phyloP scores from a whole-genome alignment of 1,284 basidiomycete genomes.

The Ustilago tritici region DNA sequence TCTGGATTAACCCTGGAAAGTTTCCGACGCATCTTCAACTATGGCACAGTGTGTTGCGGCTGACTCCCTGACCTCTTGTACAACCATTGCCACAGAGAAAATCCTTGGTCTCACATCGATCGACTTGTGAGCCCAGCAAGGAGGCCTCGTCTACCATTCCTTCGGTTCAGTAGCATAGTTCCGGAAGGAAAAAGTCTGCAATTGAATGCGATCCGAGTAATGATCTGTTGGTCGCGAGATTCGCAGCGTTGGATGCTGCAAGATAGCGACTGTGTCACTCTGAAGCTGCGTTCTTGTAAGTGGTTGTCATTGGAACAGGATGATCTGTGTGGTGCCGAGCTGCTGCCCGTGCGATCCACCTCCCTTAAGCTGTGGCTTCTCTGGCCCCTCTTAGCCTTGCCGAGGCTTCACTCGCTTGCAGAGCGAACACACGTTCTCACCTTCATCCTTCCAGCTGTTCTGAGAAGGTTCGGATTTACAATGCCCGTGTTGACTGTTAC shows the following conservation, averaged over 20 bases:
- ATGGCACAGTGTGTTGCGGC: too few relatives aligned
- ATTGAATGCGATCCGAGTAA: not conserved
- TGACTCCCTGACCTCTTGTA: too few relatives aligned
- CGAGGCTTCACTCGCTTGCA: not conserved
- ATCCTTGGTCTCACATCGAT: not conserved
- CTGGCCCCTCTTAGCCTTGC: not conserved
- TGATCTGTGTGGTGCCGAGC: conserved; percentile 8
- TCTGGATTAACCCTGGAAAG: too few relatives aligned
- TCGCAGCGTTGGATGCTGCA: not conserved
- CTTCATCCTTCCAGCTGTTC: too few relatives aligned
- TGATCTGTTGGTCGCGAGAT: not conserved
- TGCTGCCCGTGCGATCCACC: not conserved
- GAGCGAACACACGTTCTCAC: not conserved
- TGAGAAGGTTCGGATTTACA: not conserved
- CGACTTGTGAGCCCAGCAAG: not conserved
- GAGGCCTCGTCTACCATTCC: not conserved
- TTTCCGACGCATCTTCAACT: too few relatives aligned
- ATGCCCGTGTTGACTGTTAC: not conserved
- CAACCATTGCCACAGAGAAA: not conserved
- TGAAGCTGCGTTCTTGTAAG: too few relatives aligned
- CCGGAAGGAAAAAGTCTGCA: not conserved
- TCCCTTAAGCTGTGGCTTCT: not conserved
- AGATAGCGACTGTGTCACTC: conserved; percentile 8
- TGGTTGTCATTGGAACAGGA: not conserved
- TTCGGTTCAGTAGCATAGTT: not conserved